Percentiles rank a stretch among this genome's conserved stretches.
Conservation (phyloP, 1,139 yeast genomes). For the Nakaseomyces nivariensis region DNA sequence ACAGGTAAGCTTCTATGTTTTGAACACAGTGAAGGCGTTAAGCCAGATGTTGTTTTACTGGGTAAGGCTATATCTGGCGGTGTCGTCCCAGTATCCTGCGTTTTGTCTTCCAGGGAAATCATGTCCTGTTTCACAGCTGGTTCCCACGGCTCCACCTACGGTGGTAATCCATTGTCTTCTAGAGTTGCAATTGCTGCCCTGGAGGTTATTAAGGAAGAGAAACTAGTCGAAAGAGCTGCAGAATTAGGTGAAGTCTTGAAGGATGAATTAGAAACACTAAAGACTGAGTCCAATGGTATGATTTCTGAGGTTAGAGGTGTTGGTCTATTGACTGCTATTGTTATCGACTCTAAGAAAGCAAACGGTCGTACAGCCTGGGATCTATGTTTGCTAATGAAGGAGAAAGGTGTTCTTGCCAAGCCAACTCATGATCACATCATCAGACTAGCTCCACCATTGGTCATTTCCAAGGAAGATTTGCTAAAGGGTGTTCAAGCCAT, state of each 20-base stretch:
- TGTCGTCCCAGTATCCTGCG: constrained; percentile 85
- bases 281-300: constrained; percentile 54
- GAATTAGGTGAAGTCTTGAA: constrained; percentile 64
- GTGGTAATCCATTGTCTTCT: constrained; percentile 95
- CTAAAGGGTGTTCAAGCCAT: constrained; percentile 72
- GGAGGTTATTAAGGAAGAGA: constrained; percentile 80
- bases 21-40: constrained; percentile 70
- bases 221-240: constrained; percentile 68
- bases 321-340: constrained; percentile 86
- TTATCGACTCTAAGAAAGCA: constrained; percentile 74
- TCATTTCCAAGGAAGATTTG: constrained; percentile 79
- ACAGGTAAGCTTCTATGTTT: constrained; percentile 90
- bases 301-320: constrained; percentile 88
- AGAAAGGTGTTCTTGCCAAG: constrained; percentile 84
- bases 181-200: constrained; percentile 92
- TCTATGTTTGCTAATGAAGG: constrained; percentile 80
- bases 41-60: constrained; percentile 76
- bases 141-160: constrained; percentile 95
- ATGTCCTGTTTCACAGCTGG: constrained; percentile 92
- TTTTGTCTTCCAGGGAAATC: constrained; percentile 75
- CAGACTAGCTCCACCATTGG: constrained; percentile 93
- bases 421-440: constrained; percentile 96
- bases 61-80: constrained; percentile 98
- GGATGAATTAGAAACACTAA: constrained; percentile 53
- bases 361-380: constrained; percentile 96